These are phyloP conservation scores for Amauroascus niger DNA, from an alignment of 2,329 filamentous ascomycete genomes.

Conservation along the genomic window DNA sequence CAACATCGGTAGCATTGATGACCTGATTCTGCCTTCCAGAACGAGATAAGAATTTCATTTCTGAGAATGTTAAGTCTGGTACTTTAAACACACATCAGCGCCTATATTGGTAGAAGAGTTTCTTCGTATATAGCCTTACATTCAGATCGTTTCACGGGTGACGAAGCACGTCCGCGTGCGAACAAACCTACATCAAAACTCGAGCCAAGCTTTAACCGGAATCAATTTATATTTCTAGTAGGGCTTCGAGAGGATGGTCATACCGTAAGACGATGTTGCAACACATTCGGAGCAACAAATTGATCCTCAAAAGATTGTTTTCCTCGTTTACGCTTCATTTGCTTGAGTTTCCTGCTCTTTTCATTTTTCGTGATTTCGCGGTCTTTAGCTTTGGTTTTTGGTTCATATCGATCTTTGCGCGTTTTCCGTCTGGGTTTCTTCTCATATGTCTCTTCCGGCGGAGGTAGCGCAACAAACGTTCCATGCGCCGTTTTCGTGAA, in stretches of 20 bases:
- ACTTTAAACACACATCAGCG: conserved; percentile 30
- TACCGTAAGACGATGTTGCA: conserved; percentile 46
- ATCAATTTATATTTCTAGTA: conserved; percentile 11
- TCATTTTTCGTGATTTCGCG: neutral
- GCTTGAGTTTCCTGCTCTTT: conserved; percentile 20
- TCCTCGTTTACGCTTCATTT: conserved; percentile 20
- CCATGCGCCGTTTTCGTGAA: neutral
- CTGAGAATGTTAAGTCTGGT: conserved; percentile 45
- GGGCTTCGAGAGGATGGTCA: conserved; percentile 15
- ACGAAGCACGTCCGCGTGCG: conserved; percentile 29
- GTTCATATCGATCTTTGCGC: conserved; percentile 47
- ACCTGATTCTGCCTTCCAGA: neutral
- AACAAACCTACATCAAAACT: conserved; percentile 31
- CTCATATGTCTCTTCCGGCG: conserved; percentile 32
- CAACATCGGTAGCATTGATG: neutral
- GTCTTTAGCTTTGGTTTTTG: conserved; percentile 21
- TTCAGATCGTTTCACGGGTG: conserved; percentile 21
- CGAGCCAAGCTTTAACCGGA: conserved; percentile 29
- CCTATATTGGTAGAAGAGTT: neutral
- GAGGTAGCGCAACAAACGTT: neutral
- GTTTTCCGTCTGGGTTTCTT: conserved; percentile 49
- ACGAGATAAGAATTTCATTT: conserved; percentile 40
- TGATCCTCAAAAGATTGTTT: conserved; percentile 42
- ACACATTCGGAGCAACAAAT: conserved; percentile 48
- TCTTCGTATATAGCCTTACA: conserved; percentile 15